Evolutionary conservation across 2,329 filamentous ascomycete species (phyloP), one percentile per base, ranked within the genome.

Genomic region (Graphiopsis chlorocephala): DNA sequence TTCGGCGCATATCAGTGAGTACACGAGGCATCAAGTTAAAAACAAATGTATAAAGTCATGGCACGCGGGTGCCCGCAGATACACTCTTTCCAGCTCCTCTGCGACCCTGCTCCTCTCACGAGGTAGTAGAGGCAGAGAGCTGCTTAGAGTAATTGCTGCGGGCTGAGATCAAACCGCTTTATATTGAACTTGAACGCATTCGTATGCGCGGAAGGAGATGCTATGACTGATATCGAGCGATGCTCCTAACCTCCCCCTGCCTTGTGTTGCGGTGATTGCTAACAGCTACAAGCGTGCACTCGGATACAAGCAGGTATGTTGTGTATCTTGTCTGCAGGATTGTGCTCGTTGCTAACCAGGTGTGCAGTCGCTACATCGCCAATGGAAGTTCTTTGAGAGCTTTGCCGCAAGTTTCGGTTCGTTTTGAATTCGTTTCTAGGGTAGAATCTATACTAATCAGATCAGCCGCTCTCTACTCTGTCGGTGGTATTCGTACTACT

Each of bases 361-460:
- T 25, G 14, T 23, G 2, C 65, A 86, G 84, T 82, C 85, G 59
- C 76, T 87, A 45, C 84, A 86, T 73, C 78, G 85, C 66, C 85
- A 83, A 42, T 86, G 85, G 70, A 82, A 82, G 33, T 76, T 85
- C 17, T 80, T 86, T 62, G 84, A 87, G 70, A 86, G 85, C 72
- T 87, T 87, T 70, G 80, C 84, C 2, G 85, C 85, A 2, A 85
- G 83, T 14, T 86, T 86, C 68, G 84, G 84, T 86, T 72, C 35
- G 77, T 61, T 45, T 17, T 6, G 52, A 31, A 5, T 28, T 20
- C 45, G 25, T 11, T 14, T 23, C 20, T 7, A 14, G 38, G 25
- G 17, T 17, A 66, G 45, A 6, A 29, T 4, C 8, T 25, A 52
- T 60, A 31, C 67, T 72, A 31, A 74, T 56, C 7, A 1, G 5